Percentiles rank a stretch among this genome's conserved stretches.
Evolutionary conservation across 805 yeast genomes (phyloP).

Genomic region (Clavispora asparagi): DNA sequence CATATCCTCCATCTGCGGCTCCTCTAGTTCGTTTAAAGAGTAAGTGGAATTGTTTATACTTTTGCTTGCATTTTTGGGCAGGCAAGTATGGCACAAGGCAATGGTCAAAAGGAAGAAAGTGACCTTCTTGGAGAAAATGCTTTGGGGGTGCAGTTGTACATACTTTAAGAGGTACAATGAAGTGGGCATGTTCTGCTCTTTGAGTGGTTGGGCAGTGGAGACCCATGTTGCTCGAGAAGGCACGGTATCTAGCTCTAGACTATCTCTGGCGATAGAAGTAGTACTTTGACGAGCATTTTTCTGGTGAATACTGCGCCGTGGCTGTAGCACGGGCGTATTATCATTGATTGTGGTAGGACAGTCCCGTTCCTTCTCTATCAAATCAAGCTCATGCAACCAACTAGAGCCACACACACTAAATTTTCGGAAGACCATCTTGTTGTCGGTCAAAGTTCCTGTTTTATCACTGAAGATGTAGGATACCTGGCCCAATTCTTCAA

Average conservation of each 20-base stretch:
- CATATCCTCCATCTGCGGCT: slow-evolving; percentile 2
- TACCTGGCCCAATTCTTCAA: slow-evolving; percentile 96
- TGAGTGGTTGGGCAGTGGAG: slow-evolving; percentile 44
- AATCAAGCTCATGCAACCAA: slow-evolving; percentile 77
- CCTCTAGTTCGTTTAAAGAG: slow-evolving; percentile 18
- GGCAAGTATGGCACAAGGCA: slow-evolving; percentile 86
- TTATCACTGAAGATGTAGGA: slow-evolving; percentile 93
- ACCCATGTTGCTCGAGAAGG: slow-evolving; percentile 36
- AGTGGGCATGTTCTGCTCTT: slow-evolving; percentile 37
- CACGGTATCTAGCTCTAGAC: slow-evolving; percentile 24
- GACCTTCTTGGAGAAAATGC: slow-evolving; percentile 65
- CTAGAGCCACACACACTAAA: slow-evolving; percentile 82
- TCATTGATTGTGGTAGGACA: background rate
- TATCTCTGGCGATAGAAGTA: slow-evolving; percentile 28
- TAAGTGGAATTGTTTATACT: slow-evolving; percentile 9
- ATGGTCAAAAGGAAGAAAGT: slow-evolving; percentile 74
- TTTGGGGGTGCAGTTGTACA: slow-evolving; percentile 66
- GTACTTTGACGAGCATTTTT: slow-evolving; percentile 18
- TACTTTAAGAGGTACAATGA: slow-evolving; percentile 63
- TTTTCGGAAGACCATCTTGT: slow-evolving; percentile 86
- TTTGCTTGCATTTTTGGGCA: slow-evolving; percentile 42
- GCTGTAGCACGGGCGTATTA: background rate
- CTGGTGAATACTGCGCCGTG: background rate
- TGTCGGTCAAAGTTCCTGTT: slow-evolving; percentile 96
- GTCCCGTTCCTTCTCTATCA: slow-evolving; percentile 26